Evolutionary conservation across 2,329 filamentous ascomycete species (phyloP).

Genomic region (Monilinia polystroma): DNA sequence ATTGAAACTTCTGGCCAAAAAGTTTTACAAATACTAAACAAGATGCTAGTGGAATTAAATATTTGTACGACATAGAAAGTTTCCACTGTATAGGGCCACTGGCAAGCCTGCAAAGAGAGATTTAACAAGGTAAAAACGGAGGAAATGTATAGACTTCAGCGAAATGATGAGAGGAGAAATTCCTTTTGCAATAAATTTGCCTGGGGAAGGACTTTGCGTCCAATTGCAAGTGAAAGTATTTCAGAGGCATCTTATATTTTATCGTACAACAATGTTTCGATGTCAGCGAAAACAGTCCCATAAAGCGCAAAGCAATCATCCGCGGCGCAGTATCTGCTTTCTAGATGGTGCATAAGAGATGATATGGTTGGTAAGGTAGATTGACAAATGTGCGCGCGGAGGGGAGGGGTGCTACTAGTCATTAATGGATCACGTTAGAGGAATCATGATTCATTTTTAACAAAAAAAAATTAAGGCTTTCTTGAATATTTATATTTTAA

Average conservation of each 20-base stretch:
- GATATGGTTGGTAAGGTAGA: not conserved
- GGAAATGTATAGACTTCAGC: not conserved
- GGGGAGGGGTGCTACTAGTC: not conserved
- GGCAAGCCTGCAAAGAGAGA: not conserved
- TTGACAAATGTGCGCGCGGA: not conserved
- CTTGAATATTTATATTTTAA: not conserved
- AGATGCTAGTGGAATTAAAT: not conserved
- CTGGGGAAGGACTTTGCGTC: not conserved
- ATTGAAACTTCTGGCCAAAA: not conserved
- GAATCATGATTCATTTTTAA: not conserved
- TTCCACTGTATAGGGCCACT: not conserved
- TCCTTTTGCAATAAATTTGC: not conserved
- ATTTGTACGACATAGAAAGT: not conserved
- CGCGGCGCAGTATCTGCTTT: not conserved
- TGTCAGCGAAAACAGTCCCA: not conserved
- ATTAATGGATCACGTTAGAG: not conserved
- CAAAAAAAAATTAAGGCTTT: not conserved
- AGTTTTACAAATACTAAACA: not conserved
- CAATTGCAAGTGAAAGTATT: not conserved
- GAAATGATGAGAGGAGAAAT: not conserved
- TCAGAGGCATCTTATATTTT: not conserved
- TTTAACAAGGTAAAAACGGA: not conserved
- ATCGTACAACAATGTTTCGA: not conserved
- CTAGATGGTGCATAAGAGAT: not conserved
- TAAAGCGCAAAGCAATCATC: not conserved